These are phyloP conservation scores for Leccinum subgranulosum DNA, from an alignment of 768 basidiomycete genomes.

Conservation along the genomic window DNA sequence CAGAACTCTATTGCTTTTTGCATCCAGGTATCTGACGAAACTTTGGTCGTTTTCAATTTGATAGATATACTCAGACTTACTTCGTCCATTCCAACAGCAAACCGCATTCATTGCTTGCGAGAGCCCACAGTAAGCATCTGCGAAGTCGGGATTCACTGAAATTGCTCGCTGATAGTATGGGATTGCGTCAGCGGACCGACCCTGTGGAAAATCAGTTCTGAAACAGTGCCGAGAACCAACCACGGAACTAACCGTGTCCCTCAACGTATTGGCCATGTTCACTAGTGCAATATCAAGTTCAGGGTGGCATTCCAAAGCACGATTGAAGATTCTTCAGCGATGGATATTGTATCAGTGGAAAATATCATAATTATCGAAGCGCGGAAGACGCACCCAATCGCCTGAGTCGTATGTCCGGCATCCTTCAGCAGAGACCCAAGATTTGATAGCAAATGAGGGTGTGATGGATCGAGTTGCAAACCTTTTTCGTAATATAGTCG, in stretches of 20 bases:
- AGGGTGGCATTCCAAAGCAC: slow-evolving; percentile 40
- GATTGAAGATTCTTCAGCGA: slow-evolving; percentile 35
- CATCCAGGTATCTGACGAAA: slow-evolving; percentile 32
- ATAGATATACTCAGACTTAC: slow-evolving; percentile 16
- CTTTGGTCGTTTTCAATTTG: slow-evolving; percentile 6
- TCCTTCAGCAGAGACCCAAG: slow-evolving; percentile 51
- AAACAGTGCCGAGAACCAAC: not conserved
- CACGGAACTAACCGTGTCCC: slow-evolving; percentile 38
- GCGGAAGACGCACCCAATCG: slow-evolving; percentile 36
- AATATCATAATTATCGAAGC: not conserved
- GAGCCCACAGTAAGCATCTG: slow-evolving; percentile 49
- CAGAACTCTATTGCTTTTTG: slow-evolving; percentile 35
- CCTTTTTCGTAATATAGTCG: slow-evolving; percentile 44
- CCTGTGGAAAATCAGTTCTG: slow-evolving; percentile 22
- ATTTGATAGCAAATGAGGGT: slow-evolving; percentile 51
- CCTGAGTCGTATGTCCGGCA: slow-evolving; percentile 39
- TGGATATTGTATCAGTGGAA: slow-evolving; percentile 1
- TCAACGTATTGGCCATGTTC: slow-evolving; percentile 50
- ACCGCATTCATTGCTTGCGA: slow-evolving; percentile 43
- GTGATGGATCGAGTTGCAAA: slow-evolving; percentile 40
- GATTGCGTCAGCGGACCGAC: slow-evolving; percentile 41
- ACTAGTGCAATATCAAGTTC: slow-evolving; percentile 50
- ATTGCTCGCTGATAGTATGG: slow-evolving; percentile 45
- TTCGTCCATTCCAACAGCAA: slow-evolving; percentile 45
- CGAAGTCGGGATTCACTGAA: slow-evolving; percentile 39